Evolutionary conservation across 2,329 filamentous ascomycete genomes (phyloP).

Genomic region (Colletotrichum phormii): DNA sequence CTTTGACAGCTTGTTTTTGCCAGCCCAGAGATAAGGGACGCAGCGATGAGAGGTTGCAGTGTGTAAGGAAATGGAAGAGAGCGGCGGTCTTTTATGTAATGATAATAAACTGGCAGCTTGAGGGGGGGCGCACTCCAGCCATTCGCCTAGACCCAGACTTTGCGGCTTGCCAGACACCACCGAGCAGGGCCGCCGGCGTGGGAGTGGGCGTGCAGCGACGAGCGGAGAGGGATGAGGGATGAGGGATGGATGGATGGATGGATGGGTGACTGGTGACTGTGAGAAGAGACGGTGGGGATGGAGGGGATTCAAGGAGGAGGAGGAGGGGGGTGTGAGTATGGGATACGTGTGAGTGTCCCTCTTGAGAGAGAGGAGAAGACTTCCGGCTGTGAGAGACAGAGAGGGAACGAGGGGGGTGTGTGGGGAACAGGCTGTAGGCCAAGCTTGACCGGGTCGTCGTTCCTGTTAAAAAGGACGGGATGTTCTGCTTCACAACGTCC

Average conservation of each 20-base stretch:
- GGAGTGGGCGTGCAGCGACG: slow-evolving; percentile 28
- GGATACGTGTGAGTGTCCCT: neutral
- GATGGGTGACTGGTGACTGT: neutral
- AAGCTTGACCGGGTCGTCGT: slow-evolving; percentile 28
- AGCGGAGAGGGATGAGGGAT: slow-evolving; percentile 11
- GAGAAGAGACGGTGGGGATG: neutral
- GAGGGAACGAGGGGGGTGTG: neutral
- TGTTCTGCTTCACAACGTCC: slow-evolving; percentile 22
- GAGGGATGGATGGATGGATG: neutral
- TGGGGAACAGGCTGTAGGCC: slow-evolving; percentile 14
- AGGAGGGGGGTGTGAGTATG: neutral
- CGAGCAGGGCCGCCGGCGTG: slow-evolving; percentile 35
- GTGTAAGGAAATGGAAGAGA: slow-evolving; percentile 40
- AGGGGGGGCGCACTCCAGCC: slow-evolving; percentile 31
- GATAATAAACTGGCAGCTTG: slow-evolving; percentile 37
- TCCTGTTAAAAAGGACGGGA: slow-evolving; percentile 35
- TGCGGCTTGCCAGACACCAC: slow-evolving; percentile 25
- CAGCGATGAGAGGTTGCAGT: slow-evolving; percentile 40
- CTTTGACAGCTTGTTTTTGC: slow-evolving; percentile 36
- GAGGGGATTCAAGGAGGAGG: slow-evolving; percentile 23
- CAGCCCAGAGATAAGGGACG: slow-evolving; percentile 40
- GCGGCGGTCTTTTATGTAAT: slow-evolving; percentile 40
- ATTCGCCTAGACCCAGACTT: slow-evolving; percentile 34
- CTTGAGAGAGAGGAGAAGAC: slow-evolving; percentile 10
- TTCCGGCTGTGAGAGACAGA: neutral